A percentile compares a stretch with the other conserved stretches of the same genome.
These are phyloP conservation scores for Pisolithus sp. DNA, from an alignment of 768 basidiomycete species.

Conservation along the genomic window DNA sequence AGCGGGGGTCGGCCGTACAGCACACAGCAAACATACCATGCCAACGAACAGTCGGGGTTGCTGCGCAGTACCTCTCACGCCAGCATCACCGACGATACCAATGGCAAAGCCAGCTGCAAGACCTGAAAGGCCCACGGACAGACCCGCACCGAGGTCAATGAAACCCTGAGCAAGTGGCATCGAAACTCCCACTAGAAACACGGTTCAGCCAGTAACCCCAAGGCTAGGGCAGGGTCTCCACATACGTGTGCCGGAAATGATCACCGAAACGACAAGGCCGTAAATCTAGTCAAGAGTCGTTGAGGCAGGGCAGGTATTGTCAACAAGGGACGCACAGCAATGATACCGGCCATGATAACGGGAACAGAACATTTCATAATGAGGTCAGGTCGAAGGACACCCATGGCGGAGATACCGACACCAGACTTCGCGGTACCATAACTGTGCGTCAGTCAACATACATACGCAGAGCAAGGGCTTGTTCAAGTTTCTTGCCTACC, in stretches of 20 bases:
- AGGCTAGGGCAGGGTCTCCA: constrained; percentile 12
- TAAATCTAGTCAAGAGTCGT: constrained; percentile 57
- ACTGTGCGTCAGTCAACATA: constrained; percentile 34
- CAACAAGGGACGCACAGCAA: constrained; percentile 61
- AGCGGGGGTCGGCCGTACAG: neutral
- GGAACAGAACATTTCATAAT: constrained; percentile 99
- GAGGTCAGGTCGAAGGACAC: constrained; percentile 89
- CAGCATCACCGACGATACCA: constrained; percentile 98
- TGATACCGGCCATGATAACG: constrained; percentile 99
- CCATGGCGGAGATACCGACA: constrained; percentile 97
- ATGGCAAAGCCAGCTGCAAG: constrained; percentile 96
- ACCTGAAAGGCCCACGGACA: constrained; percentile 89
- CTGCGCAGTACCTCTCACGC: constrained; percentile 96
- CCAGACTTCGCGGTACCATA: constrained; percentile 99
- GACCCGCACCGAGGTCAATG: constrained; percentile 89
- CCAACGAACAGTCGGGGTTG: constrained; percentile 92
- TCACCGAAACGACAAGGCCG: constrained; percentile 97
- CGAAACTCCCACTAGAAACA: constrained; percentile 47
- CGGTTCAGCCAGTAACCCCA: neutral
- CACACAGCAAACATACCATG: constrained; percentile 52
- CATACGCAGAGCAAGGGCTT: neutral
- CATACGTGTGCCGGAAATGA: constrained; percentile 84
- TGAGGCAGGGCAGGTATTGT: neutral
- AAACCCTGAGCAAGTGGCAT: constrained; percentile 95
- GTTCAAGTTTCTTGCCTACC: constrained; percentile 34